Base-by-base conservation (phyloP, 106 monocot species). In the Platanthera zijinensis region DNA sequence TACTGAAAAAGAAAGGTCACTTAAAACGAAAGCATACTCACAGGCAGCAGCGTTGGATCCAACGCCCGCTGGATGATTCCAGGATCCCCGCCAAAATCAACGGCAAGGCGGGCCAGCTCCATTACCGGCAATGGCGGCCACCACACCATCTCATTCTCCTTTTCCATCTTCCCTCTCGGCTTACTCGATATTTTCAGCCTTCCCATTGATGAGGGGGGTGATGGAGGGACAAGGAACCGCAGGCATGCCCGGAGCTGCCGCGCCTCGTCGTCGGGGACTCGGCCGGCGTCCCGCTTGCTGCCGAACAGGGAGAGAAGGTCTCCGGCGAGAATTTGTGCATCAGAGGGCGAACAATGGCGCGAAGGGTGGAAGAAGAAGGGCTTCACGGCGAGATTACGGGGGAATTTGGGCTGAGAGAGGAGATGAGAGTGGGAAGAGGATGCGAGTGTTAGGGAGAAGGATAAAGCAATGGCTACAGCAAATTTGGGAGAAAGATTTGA, bases 51-150 rank as follows among this genome's bases (percentile, higher is more conserved):
- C 1, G 92, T 84, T 8, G 91, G 94, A 84, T 99, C 94, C 32
- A 99, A 71, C 51, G 79, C 71, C n/a, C 87, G 77, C 67, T 94
- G 94, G 25, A 99, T 82, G 28, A 81, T 84, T 0, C 84, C 92
- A 13, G 88, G 92, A 48, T 92, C 88, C 3, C 94, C 94, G 5
- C 90, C 88, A 21, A 90, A 99, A 74, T 94, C 91, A 12, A 99
- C 86, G n/a, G 94, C 99, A 49, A 94, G 67, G 5, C 94, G 75
- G 3, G 99, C 89, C 18, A 99, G 90, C 69, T 99, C 99, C 94
- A 99, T 75, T 48, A 99, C 91, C 71, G 93, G 82, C 69, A 78
- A 74, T 63, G 99, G 94, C 47, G 99, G 99, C 94, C 94, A 92
- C 88, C 84, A 77, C 12, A 99, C 88, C 86, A 83, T 78, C 39